Evolutionary conservation across 2,329 filamentous ascomycete genomes (phyloP).

Genomic region (Fusarium cicatricum): DNA sequence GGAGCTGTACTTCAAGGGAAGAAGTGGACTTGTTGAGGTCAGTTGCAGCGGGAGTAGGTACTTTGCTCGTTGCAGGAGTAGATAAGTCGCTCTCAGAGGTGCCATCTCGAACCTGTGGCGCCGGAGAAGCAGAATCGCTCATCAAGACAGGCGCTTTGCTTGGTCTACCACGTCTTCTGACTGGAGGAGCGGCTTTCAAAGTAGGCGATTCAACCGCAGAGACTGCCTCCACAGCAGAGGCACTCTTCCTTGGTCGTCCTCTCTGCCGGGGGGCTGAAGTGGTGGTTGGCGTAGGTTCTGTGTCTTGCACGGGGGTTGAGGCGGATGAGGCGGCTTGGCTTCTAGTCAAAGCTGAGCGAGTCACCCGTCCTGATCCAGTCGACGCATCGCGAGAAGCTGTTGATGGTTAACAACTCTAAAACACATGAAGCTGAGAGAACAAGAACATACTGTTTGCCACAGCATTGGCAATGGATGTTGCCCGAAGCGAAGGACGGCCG

Average conservation of each 20-base stretch:
- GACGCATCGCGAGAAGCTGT: constrained; percentile 31
- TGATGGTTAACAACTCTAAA: constrained; percentile 1
- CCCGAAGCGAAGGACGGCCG: constrained; percentile 40
- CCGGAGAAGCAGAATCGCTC: constrained; percentile 46
- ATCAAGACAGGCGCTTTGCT: constrained; percentile 27
- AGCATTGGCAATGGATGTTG: constrained; percentile 23
- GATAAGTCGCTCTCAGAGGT: constrained; percentile 47
- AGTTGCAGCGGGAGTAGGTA: constrained; percentile 46
- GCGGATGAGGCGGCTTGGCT: constrained; percentile 16
- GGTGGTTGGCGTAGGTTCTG: constrained; percentile 1
- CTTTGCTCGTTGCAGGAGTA: constrained; percentile 49
- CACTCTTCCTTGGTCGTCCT: constrained; percentile 39
- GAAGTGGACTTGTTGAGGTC: constrained; percentile 32
- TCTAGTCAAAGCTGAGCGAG: constrained; percentile 39
- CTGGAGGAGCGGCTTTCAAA: constrained; percentile 3
- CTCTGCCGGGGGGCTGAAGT: constrained; percentile 19
- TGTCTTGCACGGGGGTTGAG: constrained; percentile 1
- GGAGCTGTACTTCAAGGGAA: constrained; percentile 45
- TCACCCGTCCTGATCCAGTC: constrained; percentile 34
- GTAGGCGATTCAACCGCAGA: constrained; percentile 3
- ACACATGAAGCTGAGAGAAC: background rate
- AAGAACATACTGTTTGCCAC: constrained; percentile 30
- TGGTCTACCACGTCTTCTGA: constrained; percentile 28
- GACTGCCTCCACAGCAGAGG: constrained; percentile 10
- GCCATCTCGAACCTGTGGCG: constrained; percentile 41